phyloP scores from a whole-genome alignment of 106 monocot species.

The Amphibolis antarctica region DNA sequence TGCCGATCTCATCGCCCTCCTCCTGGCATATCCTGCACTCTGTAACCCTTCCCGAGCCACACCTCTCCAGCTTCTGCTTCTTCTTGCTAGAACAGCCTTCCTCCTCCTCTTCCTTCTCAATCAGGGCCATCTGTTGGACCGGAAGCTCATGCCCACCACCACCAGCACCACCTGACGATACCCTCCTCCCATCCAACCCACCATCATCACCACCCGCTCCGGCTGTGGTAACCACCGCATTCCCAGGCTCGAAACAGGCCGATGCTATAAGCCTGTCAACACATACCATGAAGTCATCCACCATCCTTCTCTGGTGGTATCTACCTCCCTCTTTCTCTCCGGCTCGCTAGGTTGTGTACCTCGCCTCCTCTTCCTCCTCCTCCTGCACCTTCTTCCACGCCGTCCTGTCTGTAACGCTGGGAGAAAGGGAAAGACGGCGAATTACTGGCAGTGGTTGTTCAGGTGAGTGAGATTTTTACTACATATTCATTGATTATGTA shows the following conservation, averaged over 20 bases:
- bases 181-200: background rate
- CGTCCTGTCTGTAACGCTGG: no score
- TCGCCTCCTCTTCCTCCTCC: no score
- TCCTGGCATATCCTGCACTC: conserved; percentile 87
- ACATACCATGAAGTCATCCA: conserved; percentile 69
- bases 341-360: no score
- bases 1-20: conserved; percentile 65
- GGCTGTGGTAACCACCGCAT: background rate
- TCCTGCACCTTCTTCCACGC: no score
- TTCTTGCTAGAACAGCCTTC: conserved; percentile 19
- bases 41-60: conserved; percentile 14
- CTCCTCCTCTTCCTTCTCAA: background rate
- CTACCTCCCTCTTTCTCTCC: no score
- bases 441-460: no score
- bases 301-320: conserved; percentile 25
- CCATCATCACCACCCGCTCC: background rate
- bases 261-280: conserved; percentile 59
- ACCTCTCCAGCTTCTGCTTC: background rate
- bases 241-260: conserved; percentile 33
- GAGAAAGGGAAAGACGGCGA: no score
- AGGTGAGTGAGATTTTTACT: no score
- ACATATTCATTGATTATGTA: no score
- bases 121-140: background rate
- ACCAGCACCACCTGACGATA: background rate
- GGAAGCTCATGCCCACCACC: background rate